A percentile compares a stretch with the other conserved stretches of the same genome.
phyloP scores from a whole-genome alignment of 805 yeast genomes.

The Metschnikowia sp. region DNA sequence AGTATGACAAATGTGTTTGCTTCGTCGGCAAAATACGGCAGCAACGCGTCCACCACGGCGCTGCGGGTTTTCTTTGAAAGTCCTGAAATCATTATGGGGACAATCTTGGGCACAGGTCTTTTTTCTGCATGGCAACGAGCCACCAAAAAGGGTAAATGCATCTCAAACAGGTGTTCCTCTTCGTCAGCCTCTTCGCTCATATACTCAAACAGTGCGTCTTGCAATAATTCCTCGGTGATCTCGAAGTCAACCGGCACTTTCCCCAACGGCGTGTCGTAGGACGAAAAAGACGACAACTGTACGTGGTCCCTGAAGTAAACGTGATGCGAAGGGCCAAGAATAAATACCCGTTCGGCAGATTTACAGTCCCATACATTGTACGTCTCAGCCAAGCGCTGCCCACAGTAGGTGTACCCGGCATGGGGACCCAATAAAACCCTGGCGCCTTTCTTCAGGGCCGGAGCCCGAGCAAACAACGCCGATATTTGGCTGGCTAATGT shows the following conservation, averaged over 20 bases:
- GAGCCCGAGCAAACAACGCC: constrained; percentile 37
- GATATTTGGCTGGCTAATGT: constrained; percentile 51
- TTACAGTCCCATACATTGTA: constrained; percentile 66
- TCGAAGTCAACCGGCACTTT: constrained; percentile 60
- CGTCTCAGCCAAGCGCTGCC: constrained; percentile 71
- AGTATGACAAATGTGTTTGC: constrained; percentile 72
- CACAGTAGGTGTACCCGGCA: constrained; percentile 89
- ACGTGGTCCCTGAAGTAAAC: constrained; percentile 68
- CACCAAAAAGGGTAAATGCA: constrained; percentile 82
- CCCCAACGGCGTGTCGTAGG: constrained; percentile 83
- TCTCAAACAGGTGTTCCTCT: constrained; percentile 89
- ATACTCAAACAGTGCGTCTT: constrained; percentile 36
- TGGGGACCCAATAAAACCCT: constrained; percentile 52
- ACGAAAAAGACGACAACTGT: constrained; percentile 47
- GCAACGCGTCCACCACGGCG: constrained; percentile 46
- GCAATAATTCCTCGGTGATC: constrained; percentile 34
- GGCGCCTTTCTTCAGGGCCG: constrained; percentile 25
- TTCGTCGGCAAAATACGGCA: constrained; percentile 51
- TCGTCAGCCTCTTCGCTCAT: constrained; percentile 66
- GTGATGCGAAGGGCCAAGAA: constrained; percentile 93
- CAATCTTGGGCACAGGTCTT: constrained; percentile 43
- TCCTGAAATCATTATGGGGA: constrained; percentile 81
- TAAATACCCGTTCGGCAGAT: constrained; percentile 59
- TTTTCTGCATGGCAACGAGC: constrained; percentile 39
- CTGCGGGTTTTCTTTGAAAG: constrained; percentile 44